A percentile compares a stretch with the other conserved stretches of the same genome.
phyloP scores from a whole-genome alignment of 2,329 filamentous ascomycete species.

The Rhynchosporium graminicola region DNA sequence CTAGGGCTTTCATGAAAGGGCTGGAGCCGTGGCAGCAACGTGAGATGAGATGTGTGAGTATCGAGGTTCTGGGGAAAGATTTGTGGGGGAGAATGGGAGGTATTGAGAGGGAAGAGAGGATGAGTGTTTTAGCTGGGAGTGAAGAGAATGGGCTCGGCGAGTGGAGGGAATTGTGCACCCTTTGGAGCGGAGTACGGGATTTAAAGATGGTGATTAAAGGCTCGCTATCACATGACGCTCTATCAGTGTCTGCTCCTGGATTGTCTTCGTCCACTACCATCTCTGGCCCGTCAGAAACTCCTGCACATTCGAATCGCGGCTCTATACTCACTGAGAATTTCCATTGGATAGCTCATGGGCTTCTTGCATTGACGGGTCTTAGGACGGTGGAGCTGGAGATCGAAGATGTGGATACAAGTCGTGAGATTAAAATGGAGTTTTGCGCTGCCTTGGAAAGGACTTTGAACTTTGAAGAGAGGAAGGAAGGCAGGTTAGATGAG shows the following conservation, averaged over 20 bases:
- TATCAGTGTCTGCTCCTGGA: not conserved
- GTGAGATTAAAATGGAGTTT: slow-evolving; percentile 24
- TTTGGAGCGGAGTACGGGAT: slow-evolving; percentile 23
- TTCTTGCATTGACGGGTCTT: slow-evolving; percentile 16
- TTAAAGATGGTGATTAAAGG: slow-evolving; percentile 24
- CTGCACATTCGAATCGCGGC: no score
- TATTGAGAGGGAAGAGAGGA: not conserved
- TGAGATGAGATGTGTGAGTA: slow-evolving; percentile 44
- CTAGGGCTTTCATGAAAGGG: slow-evolving; percentile 42
- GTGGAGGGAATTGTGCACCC: slow-evolving; percentile 27
- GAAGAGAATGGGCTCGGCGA: slow-evolving; percentile 14
- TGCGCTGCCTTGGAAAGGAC: slow-evolving; percentile 19
- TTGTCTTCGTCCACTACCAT: not conserved
- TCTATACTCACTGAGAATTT: no score
- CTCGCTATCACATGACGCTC: slow-evolving; percentile 1
- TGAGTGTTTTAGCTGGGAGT: not conserved
- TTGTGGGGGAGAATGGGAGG: slow-evolving; percentile 30
- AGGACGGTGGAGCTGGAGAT: slow-evolving; percentile 26
- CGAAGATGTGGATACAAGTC: slow-evolving; percentile 22
- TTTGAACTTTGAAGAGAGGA: not conserved
- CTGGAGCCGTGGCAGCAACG: slow-evolving; percentile 47
- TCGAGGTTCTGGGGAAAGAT: slow-evolving; percentile 47
- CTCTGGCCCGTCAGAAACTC: no score
- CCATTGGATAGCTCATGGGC: slow-evolving; percentile 2
- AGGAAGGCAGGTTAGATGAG: not conserved